phyloP scores from a whole-genome alignment of 495 filamentous ascomycete genomes.

The Corynascus novoguineensis region DNA sequence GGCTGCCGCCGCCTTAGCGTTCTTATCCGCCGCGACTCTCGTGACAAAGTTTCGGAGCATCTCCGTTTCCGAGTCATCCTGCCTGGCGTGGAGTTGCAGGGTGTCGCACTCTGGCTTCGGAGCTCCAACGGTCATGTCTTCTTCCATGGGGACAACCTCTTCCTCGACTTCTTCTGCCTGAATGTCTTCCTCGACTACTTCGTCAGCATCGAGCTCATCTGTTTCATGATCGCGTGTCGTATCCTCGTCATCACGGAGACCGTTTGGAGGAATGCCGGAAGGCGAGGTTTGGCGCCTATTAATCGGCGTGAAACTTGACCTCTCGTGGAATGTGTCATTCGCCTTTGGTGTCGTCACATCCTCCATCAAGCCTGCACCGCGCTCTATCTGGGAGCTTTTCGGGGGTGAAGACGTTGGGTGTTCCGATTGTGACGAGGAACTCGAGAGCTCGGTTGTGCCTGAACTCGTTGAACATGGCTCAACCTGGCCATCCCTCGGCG shows the following conservation, averaged over 20 bases:
- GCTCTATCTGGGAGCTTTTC: not conserved
- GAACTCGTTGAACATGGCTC: not conserved
- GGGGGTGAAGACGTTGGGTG: not conserved
- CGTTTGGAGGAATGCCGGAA: not conserved
- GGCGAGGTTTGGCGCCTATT: conserved; percentile 25
- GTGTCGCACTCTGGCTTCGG: conserved; percentile 22
- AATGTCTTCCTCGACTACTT: conserved; percentile 21
- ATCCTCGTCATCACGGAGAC: conserved; percentile 11
- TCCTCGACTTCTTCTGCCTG: conserved; percentile 13
- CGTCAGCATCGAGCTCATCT: conserved; percentile 18
- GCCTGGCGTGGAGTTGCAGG: conserved; percentile 20
- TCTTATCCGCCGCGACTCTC: conserved; percentile 43
- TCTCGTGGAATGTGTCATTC: conserved; percentile 4
- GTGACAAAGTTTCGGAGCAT: conserved; percentile 43
- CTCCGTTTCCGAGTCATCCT: conserved; percentile 40
- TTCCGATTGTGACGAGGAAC: not conserved
- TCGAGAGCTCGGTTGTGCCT: not conserved
- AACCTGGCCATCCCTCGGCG: not conserved
- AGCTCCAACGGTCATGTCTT: conserved; percentile 18
- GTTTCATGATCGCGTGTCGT: not conserved
- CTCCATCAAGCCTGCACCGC: not conserved
- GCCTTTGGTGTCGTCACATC: not conserved
- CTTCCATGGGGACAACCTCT: conserved; percentile 13
- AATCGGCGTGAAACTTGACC: conserved; percentile 32
- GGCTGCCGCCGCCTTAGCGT: conserved; percentile 30